A percentile compares a stretch with the other conserved stretches of the same genome.
Evolutionary conservation across 371 early-diverging fungal species (phyloP).

Genomic region (Mucor sp.): DNA sequence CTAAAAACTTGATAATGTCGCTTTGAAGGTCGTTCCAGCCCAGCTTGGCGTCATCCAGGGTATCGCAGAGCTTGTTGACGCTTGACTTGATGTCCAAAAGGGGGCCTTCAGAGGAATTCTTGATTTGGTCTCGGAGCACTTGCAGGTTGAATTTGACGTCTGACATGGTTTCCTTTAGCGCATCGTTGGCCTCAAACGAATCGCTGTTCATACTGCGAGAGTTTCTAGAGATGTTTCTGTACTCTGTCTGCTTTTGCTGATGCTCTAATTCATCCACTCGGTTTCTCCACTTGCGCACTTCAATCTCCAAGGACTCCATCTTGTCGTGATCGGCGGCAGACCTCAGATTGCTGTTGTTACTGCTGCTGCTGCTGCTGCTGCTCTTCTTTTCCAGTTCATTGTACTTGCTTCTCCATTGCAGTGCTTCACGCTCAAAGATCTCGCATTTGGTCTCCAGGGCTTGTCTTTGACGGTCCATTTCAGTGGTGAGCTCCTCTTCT

Average conservation of each 20-base stretch:
- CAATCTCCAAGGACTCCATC: slow-evolving; percentile 19
- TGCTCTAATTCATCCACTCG: slow-evolving; percentile 27
- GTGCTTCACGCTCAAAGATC: slow-evolving; percentile 23
- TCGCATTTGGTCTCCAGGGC: slow-evolving; percentile 22
- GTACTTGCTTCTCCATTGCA: slow-evolving; percentile 25
- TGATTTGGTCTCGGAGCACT: slow-evolving; percentile 34
- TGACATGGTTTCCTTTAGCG: slow-evolving; percentile 26
- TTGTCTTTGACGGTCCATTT: slow-evolving; percentile 21
- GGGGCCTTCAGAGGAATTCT: slow-evolving; percentile 22
- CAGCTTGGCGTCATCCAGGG: slow-evolving; percentile 31
- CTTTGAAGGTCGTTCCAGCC: slow-evolving; percentile 39
- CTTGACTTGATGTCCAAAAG: slow-evolving; percentile 36
- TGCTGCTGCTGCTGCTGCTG: neutral
- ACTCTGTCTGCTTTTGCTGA: slow-evolving; percentile 11
- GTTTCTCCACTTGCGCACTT: slow-evolving; percentile 24
- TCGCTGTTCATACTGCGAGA: neutral
- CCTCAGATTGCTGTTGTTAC: neutral
- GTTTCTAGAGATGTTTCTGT: slow-evolving; percentile 1
- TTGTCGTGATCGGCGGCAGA: slow-evolving; percentile 4
- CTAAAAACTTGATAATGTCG: slow-evolving; percentile 36
- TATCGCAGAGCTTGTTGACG: slow-evolving; percentile 25
- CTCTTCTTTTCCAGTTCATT: slow-evolving; percentile 10
- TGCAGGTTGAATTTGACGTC: slow-evolving; percentile 41
- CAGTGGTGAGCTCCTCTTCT: slow-evolving; percentile 27
- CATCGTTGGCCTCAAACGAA: neutral